Evolutionary conservation across 1,139 yeast genomes (phyloP).

Genomic region (Candida dubliniensis): DNA sequence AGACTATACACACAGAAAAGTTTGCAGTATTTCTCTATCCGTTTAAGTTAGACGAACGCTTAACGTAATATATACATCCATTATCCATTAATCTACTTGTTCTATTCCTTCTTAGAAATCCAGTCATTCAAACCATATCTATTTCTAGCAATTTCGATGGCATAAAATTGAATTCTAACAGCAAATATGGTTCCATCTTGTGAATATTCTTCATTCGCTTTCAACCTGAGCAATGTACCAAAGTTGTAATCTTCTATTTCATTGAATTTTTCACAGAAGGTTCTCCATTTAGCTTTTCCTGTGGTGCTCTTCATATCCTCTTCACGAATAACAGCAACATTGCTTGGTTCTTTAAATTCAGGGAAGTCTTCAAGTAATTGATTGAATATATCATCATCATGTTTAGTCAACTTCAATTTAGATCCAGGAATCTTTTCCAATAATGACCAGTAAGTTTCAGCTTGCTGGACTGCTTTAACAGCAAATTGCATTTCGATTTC

Average conservation of each 20-base stretch:
- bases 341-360: constrained; percentile 64
- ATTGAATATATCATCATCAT: constrained; percentile 80
- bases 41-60: no score
- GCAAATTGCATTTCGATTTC: constrained; percentile 94
- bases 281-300: constrained; percentile 92
- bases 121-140: constrained; percentile 90
- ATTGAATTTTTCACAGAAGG: constrained; percentile 79
- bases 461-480: constrained; percentile 94
- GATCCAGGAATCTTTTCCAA: constrained; percentile 76
- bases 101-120: constrained; percentile 37
- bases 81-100: constrained; percentile 1
- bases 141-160: constrained; percentile 93
- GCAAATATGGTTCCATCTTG: constrained; percentile 86
- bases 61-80: neutral
- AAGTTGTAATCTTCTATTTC: constrained; percentile 88
- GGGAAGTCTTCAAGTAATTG: constrained; percentile 77
- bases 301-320: constrained; percentile 75
- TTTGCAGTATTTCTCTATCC: neutral
- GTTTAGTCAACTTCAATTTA: constrained; percentile 70
- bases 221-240: constrained; percentile 85
- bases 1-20: no score
- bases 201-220: constrained; percentile 69
- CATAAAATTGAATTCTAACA: constrained; percentile 91
- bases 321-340: constrained; percentile 63
- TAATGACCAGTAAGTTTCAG: constrained; percentile 89